Conservation (phyloP, 2,329 filamentous ascomycete species). For the Colletotrichum sp. region DNA sequence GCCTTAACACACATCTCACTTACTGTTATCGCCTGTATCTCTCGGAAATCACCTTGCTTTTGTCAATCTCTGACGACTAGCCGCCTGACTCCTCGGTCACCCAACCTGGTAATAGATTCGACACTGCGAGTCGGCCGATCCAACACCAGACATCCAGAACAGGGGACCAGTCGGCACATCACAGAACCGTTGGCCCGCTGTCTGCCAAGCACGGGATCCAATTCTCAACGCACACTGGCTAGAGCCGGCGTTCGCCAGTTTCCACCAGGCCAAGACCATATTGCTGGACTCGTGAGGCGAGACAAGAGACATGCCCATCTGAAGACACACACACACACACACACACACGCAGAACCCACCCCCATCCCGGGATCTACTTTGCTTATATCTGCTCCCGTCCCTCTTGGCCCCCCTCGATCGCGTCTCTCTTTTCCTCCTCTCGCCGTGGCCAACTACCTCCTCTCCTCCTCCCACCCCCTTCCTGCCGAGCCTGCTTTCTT, state of each 20-base stretch:
- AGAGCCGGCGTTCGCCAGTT: constrained; percentile 9
- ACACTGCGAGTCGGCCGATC: not conserved
- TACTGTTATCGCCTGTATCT: not conserved
- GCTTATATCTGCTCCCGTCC: constrained; percentile 21
- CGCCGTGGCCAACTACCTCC: not conserved
- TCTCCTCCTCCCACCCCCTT: not conserved
- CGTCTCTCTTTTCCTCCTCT: not conserved
- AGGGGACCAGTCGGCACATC: not conserved
- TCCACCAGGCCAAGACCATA: not conserved
- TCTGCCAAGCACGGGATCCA: constrained; percentile 11
- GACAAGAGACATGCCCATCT: not conserved
- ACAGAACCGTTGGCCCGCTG: constrained; percentile 13
- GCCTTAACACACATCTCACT: not conserved
- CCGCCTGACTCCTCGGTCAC: not conserved
- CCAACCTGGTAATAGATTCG: constrained; percentile 7
- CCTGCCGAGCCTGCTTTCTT: not conserved
- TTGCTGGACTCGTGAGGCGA: constrained; percentile 2
- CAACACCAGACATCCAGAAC: not conserved
- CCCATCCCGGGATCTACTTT: constrained; percentile 8
- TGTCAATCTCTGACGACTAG: not conserved
- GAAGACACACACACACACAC: not conserved
- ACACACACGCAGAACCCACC: not conserved
- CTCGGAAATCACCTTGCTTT: not conserved
- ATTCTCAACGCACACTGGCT: constrained; percentile 15
- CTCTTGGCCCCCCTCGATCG: not conserved